Evolutionary conservation across 2,329 filamentous ascomycete species (phyloP).

Genomic region (Hypoxylon sp.): DNA sequence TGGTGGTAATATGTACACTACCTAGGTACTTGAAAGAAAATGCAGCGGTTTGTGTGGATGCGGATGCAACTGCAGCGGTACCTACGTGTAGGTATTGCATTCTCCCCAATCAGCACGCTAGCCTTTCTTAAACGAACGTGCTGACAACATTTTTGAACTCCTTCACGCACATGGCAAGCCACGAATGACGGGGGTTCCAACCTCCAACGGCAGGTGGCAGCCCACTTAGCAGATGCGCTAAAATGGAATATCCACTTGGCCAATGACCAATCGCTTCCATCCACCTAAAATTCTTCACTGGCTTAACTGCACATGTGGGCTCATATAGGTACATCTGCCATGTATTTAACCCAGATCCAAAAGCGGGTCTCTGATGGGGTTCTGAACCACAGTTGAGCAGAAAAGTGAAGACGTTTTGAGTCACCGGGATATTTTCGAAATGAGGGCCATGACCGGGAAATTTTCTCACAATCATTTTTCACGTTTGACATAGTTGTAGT

Average conservation of each 20-base stretch:
- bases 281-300: constrained; percentile 41
- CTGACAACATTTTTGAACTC: no score
- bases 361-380: constrained; percentile 32
- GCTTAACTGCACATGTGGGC: constrained; percentile 27
- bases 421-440: constrained; percentile 9
- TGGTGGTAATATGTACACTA: constrained; percentile 22
- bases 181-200: constrained; percentile 43
- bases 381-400: constrained; percentile 18
- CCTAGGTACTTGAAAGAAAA: constrained; percentile 16
- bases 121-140: constrained; percentile 36
- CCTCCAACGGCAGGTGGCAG: constrained; percentile 41
- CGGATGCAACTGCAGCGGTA: constrained; percentile 34
- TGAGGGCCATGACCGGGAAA: constrained; percentile 15
- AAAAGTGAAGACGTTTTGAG: constrained; percentile 15
- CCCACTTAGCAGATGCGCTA: constrained; percentile 40
- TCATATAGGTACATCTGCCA: no score
- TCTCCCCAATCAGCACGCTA: constrained; percentile 36
- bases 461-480: constrained; percentile 18
- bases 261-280: constrained; percentile 39
- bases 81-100: constrained; percentile 23
- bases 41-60: constrained; percentile 37
- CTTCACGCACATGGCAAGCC: constrained; percentile 45
- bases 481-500: constrained; percentile 16
- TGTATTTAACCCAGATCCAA: constrained; percentile 34
- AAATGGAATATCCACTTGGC: constrained; percentile 34